Base-by-base conservation (phyloP, 345 rosid genomes). In the Ailanthus altissimus region DNA sequence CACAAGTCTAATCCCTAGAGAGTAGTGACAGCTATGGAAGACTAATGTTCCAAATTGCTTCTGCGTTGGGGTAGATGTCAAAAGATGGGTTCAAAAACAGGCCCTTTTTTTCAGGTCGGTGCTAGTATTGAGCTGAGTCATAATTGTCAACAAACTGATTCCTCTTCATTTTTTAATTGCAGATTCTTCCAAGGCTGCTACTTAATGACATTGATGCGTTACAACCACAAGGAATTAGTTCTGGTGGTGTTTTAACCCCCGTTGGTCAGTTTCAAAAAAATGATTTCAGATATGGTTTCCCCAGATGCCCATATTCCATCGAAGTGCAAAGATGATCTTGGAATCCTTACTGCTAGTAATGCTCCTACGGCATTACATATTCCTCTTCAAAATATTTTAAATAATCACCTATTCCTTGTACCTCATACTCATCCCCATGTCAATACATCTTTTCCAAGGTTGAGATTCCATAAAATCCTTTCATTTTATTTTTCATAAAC, bases 201-300 rank as follows among this genome's bases (percentile, higher is more conserved):
- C 47, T 40, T 14, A 38, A 18, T 18, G 2, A 21, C 54, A 21
- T 58, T 43, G 43, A 25, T 23, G 23, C 58, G 60, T 74, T 20
- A 61, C 12, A 28, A 74, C 26, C 9, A 6, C 20, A 47, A 61
- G 47, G 59, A 74, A 74, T 74, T 46, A 63, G 36, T 74, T 74
- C 47, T 61, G 32, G 43, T 9, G 4, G 13, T 73, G 23, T 49
- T 69, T 28, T 15, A 50, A 50, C 56, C 58, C 12, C 5, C 8
- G 40, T 4, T 50, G 1, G 73, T 28, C 26, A 68, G 16, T 16
- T 36, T 36, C 46, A 8, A 49, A 26, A 67, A 14, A 21, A 45
- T n/a, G 71, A 67, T 13, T 10, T 43, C 51, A 45, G 28, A 67
- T 13, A 15, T 23, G 45, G 71, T 45, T 67, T 45, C 1, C 63